Percentiles rank a stretch among this genome's conserved stretches.
Conservation (phyloP, 108 stramenopile species). For the Stephanodiscus minutulus region DNA sequence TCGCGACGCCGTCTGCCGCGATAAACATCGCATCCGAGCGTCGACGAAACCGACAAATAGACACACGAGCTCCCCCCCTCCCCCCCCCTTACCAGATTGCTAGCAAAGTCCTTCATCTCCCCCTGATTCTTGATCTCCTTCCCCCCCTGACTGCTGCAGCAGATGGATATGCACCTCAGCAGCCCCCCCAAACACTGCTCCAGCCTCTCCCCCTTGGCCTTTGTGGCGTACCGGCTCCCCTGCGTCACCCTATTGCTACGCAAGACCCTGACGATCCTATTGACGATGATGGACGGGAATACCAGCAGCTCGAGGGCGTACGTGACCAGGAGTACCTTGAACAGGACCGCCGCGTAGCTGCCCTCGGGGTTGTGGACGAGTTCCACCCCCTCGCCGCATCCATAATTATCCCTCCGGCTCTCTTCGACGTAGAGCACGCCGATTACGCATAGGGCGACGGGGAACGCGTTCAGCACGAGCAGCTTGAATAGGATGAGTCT, state of each 20-base stretch:
- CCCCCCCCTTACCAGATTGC: constrained; percentile 20
- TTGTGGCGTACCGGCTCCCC: constrained; percentile 15
- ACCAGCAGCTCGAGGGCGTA: constrained; percentile 38
- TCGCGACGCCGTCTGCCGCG: too few species aligned
- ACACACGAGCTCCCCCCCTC: too few species aligned
- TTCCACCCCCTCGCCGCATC: constrained; percentile 23
- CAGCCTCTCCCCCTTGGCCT: constrained; percentile 28
- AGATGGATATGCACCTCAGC: constrained; percentile 28
- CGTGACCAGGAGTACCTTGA: constrained; percentile 29
- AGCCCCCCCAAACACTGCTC: constrained; percentile 29
- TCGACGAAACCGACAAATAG: background rate
- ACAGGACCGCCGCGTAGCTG: background rate
- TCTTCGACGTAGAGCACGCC: constrained; percentile 9
- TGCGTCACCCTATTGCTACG: constrained; percentile 2
- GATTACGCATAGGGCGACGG: constrained; percentile 3
- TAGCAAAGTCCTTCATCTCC: constrained; percentile 49
- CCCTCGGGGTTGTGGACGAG: constrained; percentile 4
- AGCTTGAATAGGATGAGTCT: constrained; percentile 34
- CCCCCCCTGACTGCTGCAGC: constrained; percentile 19
- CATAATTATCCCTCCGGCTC: constrained; percentile 29
- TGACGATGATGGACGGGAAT: constrained; percentile 29
- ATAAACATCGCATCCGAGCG: background rate
- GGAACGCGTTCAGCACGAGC: constrained; percentile 26
- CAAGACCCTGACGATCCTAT: constrained; percentile 15
- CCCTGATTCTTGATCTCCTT: constrained; percentile 47